Conservation (phyloP, 305 asterid genomes). For the Solanum hybrid region DNA sequence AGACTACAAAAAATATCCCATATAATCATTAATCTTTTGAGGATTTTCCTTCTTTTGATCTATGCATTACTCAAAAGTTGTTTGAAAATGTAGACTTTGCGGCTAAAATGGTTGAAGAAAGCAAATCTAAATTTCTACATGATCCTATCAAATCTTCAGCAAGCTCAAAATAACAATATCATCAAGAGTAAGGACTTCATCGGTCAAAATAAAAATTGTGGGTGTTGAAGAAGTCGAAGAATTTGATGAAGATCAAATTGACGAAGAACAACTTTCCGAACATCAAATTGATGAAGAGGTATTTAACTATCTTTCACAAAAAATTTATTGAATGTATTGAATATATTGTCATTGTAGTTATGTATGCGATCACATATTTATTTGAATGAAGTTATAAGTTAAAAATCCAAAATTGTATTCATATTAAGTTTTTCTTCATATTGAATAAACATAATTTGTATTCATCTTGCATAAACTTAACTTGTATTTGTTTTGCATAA, state of each 20-base stretch:
- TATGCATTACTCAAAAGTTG: neutral
- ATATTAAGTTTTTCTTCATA: neutral
- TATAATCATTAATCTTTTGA: neutral
- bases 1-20: neutral
- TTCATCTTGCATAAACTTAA: neutral
- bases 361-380: neutral
- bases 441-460: neutral
- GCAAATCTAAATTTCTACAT: neutral
- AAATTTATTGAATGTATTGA: neutral
- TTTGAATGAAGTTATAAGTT: neutral
- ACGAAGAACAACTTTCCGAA: neutral
- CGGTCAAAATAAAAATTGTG: neutral
- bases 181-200: neutral
- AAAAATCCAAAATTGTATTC: neutral
- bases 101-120: neutral
- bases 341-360: neutral
- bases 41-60: neutral
- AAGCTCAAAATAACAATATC: neutral
- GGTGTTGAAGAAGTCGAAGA: neutral
- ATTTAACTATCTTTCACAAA: neutral
- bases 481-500: too few relatives aligned
- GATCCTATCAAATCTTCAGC: neutral
- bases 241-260: neutral
- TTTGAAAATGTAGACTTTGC: neutral
- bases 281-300: too few relatives aligned